phyloP scores from a whole-genome alignment of 2,329 filamentous ascomycete species.

The Aspergillus japonicus region DNA sequence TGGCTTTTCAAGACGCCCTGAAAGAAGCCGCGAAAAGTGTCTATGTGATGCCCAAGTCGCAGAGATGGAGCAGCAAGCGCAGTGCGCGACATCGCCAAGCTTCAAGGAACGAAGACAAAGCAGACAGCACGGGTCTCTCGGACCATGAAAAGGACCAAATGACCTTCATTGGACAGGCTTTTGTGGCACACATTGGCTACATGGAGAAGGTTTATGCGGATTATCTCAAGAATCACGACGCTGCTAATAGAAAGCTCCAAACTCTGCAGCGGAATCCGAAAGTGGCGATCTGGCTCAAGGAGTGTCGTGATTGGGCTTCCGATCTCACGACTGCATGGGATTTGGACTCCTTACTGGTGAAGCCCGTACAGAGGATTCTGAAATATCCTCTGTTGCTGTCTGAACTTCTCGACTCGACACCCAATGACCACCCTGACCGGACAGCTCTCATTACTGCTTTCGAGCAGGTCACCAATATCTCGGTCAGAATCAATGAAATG shows the following conservation, averaged over 20 bases:
- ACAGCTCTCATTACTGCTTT: conserved; percentile 68
- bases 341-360: conserved; percentile 91
- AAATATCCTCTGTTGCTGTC: conserved; percentile 89
- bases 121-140: conserved; percentile 32
- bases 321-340: conserved; percentile 95
- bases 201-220: conserved; percentile 66
- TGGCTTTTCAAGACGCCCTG: conserved; percentile 72
- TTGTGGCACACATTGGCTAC: conserved; percentile 54
- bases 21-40: conserved; percentile 77
- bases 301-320: conserved; percentile 88
- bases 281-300: conserved; percentile 77
- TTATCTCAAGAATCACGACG: conserved; percentile 64
- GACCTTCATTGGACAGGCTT: conserved; percentile 60
- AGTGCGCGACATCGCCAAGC: conserved; percentile 42
- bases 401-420: conserved; percentile 75
- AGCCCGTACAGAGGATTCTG: conserved; percentile 89
- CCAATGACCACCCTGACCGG: conserved; percentile 79
- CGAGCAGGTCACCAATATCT: conserved; percentile 63
- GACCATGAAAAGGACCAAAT: conserved; percentile 58
- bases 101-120: conserved; percentile 30
- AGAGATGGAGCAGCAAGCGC: conserved; percentile 55
- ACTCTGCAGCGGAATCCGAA: conserved; percentile 54
- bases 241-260: conserved; percentile 61
- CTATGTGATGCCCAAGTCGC: conserved; percentile 65
- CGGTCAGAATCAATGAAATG: conserved; percentile 79